Base-by-base conservation (phyloP, 805 yeast species). In the Maudiozyma barnettii region DNA sequence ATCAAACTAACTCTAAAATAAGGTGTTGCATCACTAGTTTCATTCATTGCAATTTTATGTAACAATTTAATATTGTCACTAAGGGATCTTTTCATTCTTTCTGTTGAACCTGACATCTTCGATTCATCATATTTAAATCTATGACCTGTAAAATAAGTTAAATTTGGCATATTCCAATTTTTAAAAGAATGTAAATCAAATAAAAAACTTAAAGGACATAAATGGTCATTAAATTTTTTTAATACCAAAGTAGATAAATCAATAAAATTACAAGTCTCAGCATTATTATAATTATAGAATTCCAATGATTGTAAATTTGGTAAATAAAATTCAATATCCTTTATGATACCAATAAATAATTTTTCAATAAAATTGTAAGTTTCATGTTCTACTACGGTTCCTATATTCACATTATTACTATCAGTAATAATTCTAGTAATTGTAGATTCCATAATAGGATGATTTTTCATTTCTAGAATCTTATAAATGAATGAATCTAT, bases 151-250 rank as follows among this genome's bases (percentile, higher is more conserved):
- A 59, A 60, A 26, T 39, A 22, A 19, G 33, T 44, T 1, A 60
- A 42, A 14, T 47, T 46, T 12, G 59, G 60, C 36, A 60, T 38
- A 8, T 41, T 13, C 63, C 64, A 60, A 44, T 58, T 56, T n/a
- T 51, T 45, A 22, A 59, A 52, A 2, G 63, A 60, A 43, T 61
- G 61, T 10, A 61, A 29, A 23, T 50, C 43, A 42, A 60, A 60
- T 14, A 53, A 44, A 19, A 44, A 37, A 39, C 46, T 49, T 22
- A 59, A 42, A 9, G 51, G 45, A 14, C 53, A 48, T n/a, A 41
- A 31, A 13, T 45, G 43, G 7, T 36, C 35, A 26, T 45, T 49
- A 19, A 56, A 53, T 39, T 53, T 52, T 39, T 47, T 45, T 19
- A 59, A 31, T 40, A 55, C 46, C 12, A 49, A 41, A 16, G 54